Base-by-base conservation (phyloP, 768 basidiomycete genomes). In the Exsudoporus frostii region DNA sequence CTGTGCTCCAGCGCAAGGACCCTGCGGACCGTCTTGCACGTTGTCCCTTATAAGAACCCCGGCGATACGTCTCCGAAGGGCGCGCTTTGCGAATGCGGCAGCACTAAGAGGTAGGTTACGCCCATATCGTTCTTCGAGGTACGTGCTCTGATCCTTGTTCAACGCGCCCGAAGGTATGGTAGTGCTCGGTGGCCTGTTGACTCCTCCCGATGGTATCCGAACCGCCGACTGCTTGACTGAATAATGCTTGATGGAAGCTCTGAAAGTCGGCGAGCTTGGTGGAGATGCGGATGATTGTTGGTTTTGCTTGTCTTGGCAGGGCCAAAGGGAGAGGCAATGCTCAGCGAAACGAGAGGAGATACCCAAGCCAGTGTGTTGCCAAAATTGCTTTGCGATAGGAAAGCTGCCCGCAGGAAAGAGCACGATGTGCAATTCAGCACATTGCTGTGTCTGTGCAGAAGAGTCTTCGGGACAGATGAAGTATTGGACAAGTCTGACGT, bases 111-210 rank as follows among this genome's bases (percentile, higher is more conserved):
- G 90, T 19, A 96, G 73, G 65, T 96, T 98, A 7, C 96, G 83
- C 0, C 93, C 96, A 59, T 97, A 98, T 14, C 95, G 85, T 70
- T 98, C 94, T 69, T 98, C 96, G 24, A 98, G 77, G 69, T 95
- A 98, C 7, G 78, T 76, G 1, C 74, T 70, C 48, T 89, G 83
- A 59, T 92, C 92, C 19, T 73, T 66, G 45, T 76, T 78, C 45
- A 90, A 69, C 10, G 71, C 68, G 33, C 92, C 88, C 4, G 56
- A 53, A 43, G 44, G 30, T 7, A 17, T 41, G 45, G 17, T 58
- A 27, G 19, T 43, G 45, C 3, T 62, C 45, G 34, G 57, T 51
- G 20, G 59, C 13, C 34, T 32, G 10, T 15, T 49, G 32, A 37
- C 25, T 11, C 42, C 55, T 33, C 27, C 50, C 0, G 60, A 48